Evolutionary conservation across 306 rosid genomes (phyloP), one percentile per base, ranked within the genome.

Genomic region (Cicer cuneatum): DNA sequence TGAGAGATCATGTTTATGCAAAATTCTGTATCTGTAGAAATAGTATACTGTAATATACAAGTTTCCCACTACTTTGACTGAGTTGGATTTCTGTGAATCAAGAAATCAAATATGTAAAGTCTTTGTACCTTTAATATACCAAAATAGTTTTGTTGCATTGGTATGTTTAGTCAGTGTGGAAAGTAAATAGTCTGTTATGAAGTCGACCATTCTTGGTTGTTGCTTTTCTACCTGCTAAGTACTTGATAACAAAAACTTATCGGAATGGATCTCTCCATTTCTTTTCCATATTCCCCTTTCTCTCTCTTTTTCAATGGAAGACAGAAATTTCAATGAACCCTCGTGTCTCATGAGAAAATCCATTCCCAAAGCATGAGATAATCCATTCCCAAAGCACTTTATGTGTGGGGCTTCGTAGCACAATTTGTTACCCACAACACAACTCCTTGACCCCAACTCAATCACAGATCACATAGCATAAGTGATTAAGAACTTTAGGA

Each of bases 81-180:
- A 15, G 35, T 81, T 75, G 69, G 73, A 68, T 42, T 63, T 46
- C 38, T 53, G 48, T 39, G 62, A 66, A 76, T 59, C n/a, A 29
- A 77, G 51, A 76, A 46, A 76, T 73, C 64, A 46, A 9, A 47
- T 19, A 24, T 68, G 33, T 13, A 16, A 59, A 76, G 37, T 68
- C 67, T 14, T 19, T 47, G 33, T 21, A 60, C 41, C 46, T 66
- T 53, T 41, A 72, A 59, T 40, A 60, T 53, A 60, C 51, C 54
- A 43, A 21, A 21, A 54, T 59, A 76, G 39, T 59, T 72, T 60
- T 69, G 80, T 77, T 78, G 48, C 58, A 14, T 8, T 73, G 59
- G 56, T 11, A 35, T 69, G 6, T 68, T 16, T 47, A 29, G 48
- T 15, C 47, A 15, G 29, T 14, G 16, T 51, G 47, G 76, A 37